Base-by-base conservation (phyloP, 768 basidiomycete genomes). In the Psilocybe azurescens region DNA sequence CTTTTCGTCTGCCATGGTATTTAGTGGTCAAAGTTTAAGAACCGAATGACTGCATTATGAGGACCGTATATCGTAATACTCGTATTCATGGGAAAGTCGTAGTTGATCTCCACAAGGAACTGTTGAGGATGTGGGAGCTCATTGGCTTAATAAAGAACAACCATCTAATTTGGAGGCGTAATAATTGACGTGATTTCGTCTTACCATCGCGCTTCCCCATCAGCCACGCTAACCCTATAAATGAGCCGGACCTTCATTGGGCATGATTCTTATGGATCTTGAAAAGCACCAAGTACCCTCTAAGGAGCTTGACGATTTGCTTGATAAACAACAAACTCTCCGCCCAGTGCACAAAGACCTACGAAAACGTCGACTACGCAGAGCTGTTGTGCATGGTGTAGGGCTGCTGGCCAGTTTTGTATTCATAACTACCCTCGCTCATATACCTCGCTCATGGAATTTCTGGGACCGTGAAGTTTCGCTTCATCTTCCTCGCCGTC, bases 191-290 rank as follows among this genome's bases (percentile, higher is more conserved):
- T 24, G 33, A 58, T 53, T 44, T 9, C 9, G 32, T 33, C 44
- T 8, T 44, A 36, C 33, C 33, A 36, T 36, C 33, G 33, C 33
- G 33, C 33, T 36, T 36, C 33, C 33, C 33, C 7, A 6, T 36
- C 33, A 36, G 33, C 11, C 7, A 36, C 33, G 7, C 29, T 36
- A 18, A 32, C 29, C 38, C 36, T 52, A 61, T 54, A 53, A 36
- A 53, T 33, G 49, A 29, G 16, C 20, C 20, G 28, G 20, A 28
- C 32, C 33, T 50, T 16, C 41, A 47, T 56, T 53, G 51, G 46
- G 44, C 59, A 65, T 64, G 55, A 60, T 65, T 36, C 41, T 56
- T 58, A 73, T 73, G 72, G 72, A 75, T 65, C 60, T 68, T 11
- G 70, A 71, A 59, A 71, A 71, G 38, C 66, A 70, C 32, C 58